Conservation (phyloP, 495 filamentous ascomycete species). For the Mycothermus thermophilus region DNA sequence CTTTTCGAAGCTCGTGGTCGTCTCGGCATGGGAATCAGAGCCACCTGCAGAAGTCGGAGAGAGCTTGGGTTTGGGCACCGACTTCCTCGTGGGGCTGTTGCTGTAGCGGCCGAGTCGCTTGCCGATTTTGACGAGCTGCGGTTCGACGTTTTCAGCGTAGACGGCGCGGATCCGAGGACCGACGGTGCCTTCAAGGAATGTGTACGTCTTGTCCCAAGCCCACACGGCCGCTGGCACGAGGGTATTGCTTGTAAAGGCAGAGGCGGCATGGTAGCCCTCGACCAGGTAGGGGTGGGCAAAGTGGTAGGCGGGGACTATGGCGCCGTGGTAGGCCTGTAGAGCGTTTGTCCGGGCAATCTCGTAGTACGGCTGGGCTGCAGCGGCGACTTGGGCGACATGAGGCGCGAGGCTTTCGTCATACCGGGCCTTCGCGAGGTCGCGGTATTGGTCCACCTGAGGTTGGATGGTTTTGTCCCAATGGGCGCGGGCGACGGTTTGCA, state of each 20-base stretch:
- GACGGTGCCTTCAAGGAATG: conserved; percentile 57
- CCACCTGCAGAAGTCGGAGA: conserved; percentile 14
- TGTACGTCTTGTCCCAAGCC: conserved; percentile 49
- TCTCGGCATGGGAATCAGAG: conserved; percentile 9
- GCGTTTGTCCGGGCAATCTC: conserved; percentile 45
- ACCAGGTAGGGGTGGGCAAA: conserved; percentile 57
- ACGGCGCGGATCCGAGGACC: conserved; percentile 69
- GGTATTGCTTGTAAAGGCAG: conserved; percentile 53
- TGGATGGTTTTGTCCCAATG: conserved; percentile 69
- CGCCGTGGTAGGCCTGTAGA: conserved; percentile 52
- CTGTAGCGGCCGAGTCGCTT: conserved; percentile 75
- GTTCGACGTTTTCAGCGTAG: conserved; percentile 85
- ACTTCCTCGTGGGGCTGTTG: conserved; percentile 12
- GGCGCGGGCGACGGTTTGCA: conserved; percentile 44
- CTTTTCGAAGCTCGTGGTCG: conserved; percentile 24
- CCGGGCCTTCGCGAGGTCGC: conserved; percentile 42
- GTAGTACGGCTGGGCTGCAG: conserved; percentile 55
- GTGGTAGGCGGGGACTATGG: conserved; percentile 62
- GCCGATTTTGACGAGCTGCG: conserved; percentile 82
- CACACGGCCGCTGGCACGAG: conserved; percentile 57
- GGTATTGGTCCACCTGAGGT: conserved; percentile 54
- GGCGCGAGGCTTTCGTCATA: conserved; percentile 61
- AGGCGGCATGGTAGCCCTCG: conserved; percentile 52
- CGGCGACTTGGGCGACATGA: conserved; percentile 48
- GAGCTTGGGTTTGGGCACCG: too few species aligned